Evolutionary conservation across 495 filamentous ascomycete species (phyloP).

Genomic region (Pyrenopolyporus hunteri): DNA sequence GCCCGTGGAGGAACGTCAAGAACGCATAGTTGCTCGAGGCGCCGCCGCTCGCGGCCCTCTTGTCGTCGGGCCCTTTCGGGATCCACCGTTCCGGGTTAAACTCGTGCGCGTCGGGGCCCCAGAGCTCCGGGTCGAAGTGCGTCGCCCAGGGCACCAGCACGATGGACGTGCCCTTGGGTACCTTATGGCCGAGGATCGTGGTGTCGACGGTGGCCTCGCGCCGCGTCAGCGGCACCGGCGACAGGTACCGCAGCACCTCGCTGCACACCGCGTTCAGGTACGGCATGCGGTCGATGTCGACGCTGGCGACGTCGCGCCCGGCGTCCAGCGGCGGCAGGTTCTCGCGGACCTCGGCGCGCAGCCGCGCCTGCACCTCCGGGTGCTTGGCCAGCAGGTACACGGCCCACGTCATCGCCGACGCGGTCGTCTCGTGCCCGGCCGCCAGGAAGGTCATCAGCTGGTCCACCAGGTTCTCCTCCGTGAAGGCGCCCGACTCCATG

Average conservation of each 20-base stretch:
- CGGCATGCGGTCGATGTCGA: conserved; percentile 60
- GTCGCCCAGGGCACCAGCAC: conserved; percentile 65
- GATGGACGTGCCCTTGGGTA: conserved; percentile 64
- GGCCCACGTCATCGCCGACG: conserved; percentile 63
- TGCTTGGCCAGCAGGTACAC: conserved; percentile 56
- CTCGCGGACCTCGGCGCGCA: conserved; percentile 61
- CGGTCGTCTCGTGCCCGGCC: conserved; percentile 82
- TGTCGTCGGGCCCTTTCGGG: conserved; percentile 41
- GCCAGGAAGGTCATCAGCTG: conserved; percentile 96
- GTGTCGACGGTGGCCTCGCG: conserved; percentile 70
- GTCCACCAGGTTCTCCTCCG: conserved; percentile 80
- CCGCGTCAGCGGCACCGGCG: conserved; percentile 62
- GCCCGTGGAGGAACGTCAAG: conserved; percentile 67
- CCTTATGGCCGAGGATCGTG: conserved; percentile 60
- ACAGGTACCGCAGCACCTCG: conserved; percentile 55
- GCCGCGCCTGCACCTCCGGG: conserved; percentile 55
- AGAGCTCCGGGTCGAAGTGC: conserved; percentile 60
- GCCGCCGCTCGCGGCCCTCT: conserved; percentile 51
- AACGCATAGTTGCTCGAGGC: conserved; percentile 64
- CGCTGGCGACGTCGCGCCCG: conserved; percentile 52
- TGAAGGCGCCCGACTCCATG: conserved; percentile 75
- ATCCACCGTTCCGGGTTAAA: conserved; percentile 72
- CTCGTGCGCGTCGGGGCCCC: conserved; percentile 61
- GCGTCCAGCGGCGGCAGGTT: conserved; percentile 63
- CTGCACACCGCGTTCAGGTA: conserved; percentile 60